Base-by-base conservation (phyloP, 768 basidiomycete species). In the Rhodotorula kratochvilovae region DNA sequence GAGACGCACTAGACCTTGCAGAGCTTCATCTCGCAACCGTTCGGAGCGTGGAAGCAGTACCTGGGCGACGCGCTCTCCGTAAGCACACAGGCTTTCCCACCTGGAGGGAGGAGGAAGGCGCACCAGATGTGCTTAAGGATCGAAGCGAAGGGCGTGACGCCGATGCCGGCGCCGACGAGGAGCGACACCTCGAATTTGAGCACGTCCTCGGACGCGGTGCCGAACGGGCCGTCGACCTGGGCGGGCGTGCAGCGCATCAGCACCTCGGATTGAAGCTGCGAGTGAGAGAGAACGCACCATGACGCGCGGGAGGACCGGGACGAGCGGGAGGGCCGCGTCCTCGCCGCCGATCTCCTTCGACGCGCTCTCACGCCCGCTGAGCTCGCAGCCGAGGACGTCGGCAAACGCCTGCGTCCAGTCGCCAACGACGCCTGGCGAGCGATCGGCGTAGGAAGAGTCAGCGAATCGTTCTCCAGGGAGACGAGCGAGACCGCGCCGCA, bases 71-170 rank as follows among this genome's bases (percentile, higher is more conserved):
- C 15, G 27, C 12, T 4, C 23, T 5, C 27, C 3, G 48, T 50
- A 3, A 50, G 48, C 48, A 7, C 10, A 21, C 15, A 2, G 2
- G 17, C 3, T 21, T 17, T 17, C 4, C 19, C 10, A 48, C 43
- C 6, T 48, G 17, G 46, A 48, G 23, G 3, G 21, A 21, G 46
- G 46, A n/a, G 25, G 1, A 3, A 53, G 51, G 11, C 27, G n/a
- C 13, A 53, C 70, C 79, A 68, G 81, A 75, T 73, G 50, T 68
- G 62, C 79, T 91, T 84, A 78, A 94, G 88, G 60, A 83, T 81
- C 16, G 90, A 91, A 63, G 94, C 92, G 77, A 97, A 96, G 5
- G 94, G 94, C 0, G 94, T 96, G 46, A 96, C 92, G 76, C 94
- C 94, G 71, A 98, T 97, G 81, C 94, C 95, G 66, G 90, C 92